A percentile compares a stretch with the other conserved stretches of the same genome.
phyloP scores from a whole-genome alignment of 192 early-diverging fungal species.

The Allomyces javanicus region DNA sequence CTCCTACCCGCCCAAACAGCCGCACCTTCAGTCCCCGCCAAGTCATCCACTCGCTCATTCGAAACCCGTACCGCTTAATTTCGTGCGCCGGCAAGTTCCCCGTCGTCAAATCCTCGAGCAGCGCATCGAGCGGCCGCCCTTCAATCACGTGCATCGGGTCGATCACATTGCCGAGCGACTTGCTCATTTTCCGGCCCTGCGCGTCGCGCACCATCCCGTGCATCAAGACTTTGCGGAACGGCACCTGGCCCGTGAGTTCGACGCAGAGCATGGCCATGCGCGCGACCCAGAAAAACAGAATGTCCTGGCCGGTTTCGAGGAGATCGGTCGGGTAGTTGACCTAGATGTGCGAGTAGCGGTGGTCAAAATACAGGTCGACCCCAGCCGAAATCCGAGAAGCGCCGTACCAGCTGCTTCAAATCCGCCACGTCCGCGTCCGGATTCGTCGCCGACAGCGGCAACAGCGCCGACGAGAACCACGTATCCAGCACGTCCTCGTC shows the following conservation, averaged over 20 bases:
- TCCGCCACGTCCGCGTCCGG: slow-evolving; percentile 6
- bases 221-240: slow-evolving; percentile 74
- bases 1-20: background rate
- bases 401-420: no score
- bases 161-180: slow-evolving; percentile 71
- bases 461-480: slow-evolving; percentile 88
- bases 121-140: slow-evolving; percentile 42
- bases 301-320: slow-evolving; percentile 89
- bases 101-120: slow-evolving; percentile 43
- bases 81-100: slow-evolving; percentile 62
- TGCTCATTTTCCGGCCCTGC: slow-evolving; percentile 78
- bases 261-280: slow-evolving; percentile 92
- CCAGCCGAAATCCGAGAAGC: no score
- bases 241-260: slow-evolving; percentile 54
- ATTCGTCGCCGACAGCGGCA: slow-evolving; percentile 58
- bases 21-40: background rate
- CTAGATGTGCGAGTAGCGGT: slow-evolving; percentile 2
- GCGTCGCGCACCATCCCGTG: slow-evolving; percentile 88
- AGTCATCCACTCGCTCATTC: slow-evolving; percentile 7
- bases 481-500: slow-evolving; percentile 92
- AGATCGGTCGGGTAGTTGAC: slow-evolving; percentile 54
- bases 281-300: slow-evolving; percentile 96
- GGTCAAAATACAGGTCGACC: no score
- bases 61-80: slow-evolving; percentile 39
- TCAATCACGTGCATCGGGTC: slow-evolving; percentile 68